phyloP scores from a whole-genome alignment of 345 rosid species.

The Acer campestre region DNA sequence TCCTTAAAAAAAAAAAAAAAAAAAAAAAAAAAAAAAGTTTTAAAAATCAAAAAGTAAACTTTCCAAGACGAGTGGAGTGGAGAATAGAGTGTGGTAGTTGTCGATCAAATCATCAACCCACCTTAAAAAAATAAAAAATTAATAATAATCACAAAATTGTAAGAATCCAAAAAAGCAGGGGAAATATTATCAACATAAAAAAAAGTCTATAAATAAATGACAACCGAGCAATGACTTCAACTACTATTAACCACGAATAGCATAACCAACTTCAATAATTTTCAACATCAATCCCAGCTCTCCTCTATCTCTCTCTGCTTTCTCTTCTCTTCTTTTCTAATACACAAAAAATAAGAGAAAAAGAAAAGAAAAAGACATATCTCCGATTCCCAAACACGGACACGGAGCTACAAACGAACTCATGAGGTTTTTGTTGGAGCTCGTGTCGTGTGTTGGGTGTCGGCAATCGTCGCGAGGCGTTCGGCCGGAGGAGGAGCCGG shows the following conservation, averaged over 20 bases:
- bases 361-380: background rate
- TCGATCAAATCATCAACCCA: background rate
- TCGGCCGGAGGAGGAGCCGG: background rate
- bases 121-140: background rate
- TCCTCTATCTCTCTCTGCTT: background rate
- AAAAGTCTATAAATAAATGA: background rate
- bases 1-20: too few species aligned
- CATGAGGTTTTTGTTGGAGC: constrained; percentile 58
- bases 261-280: background rate
- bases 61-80: background rate
- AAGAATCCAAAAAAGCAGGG: background rate
- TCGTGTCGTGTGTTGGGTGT: constrained; percentile 48
- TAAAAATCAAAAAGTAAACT: background rate
- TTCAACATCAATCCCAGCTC: background rate
- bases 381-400: background rate
- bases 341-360: background rate
- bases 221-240: background rate
- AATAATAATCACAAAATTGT: background rate
- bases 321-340: background rate
- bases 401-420: background rate
- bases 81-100: background rate
- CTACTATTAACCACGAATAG: background rate
- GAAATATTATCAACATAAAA: background rate
- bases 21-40: too few species aligned
- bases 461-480: background rate